phyloP scores from a whole-genome alignment of 352 stramenopile genomes.

The Phytophthora syringae region DNA sequence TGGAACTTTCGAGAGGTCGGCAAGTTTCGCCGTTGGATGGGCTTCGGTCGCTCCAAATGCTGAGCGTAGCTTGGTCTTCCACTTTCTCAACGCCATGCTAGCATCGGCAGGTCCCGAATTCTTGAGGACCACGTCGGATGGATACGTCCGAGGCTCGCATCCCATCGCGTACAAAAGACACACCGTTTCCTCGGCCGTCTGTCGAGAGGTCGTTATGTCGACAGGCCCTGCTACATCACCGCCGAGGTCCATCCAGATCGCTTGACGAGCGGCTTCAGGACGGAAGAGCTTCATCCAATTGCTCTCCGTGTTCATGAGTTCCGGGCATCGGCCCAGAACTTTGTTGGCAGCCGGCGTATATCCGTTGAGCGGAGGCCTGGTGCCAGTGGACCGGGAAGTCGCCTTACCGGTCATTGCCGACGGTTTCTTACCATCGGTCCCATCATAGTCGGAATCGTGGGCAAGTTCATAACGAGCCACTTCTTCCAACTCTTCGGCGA shows the following conservation, averaged over 20 bases:
- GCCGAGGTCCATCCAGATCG: background rate
- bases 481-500: background rate
- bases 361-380: background rate
- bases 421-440: background rate
- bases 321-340: background rate
- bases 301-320: background rate
- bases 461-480: background rate
- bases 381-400: background rate
- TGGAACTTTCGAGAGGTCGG: background rate
- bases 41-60: background rate
- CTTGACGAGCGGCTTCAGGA: background rate
- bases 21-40: too few species aligned
- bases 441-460: background rate
- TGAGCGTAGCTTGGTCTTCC: background rate
- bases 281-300: conserved; percentile 1
- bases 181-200: conserved; percentile 3
- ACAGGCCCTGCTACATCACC: background rate
- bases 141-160: background rate
- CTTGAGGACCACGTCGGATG: background rate
- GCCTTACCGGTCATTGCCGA: background rate
- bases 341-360: background rate
- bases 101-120: background rate
- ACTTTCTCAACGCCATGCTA: background rate
- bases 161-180: conserved; percentile 5
- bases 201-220: background rate